Conservation (phyloP, 2,329 filamentous ascomycete species). For the Alternaria incomplexa region DNA sequence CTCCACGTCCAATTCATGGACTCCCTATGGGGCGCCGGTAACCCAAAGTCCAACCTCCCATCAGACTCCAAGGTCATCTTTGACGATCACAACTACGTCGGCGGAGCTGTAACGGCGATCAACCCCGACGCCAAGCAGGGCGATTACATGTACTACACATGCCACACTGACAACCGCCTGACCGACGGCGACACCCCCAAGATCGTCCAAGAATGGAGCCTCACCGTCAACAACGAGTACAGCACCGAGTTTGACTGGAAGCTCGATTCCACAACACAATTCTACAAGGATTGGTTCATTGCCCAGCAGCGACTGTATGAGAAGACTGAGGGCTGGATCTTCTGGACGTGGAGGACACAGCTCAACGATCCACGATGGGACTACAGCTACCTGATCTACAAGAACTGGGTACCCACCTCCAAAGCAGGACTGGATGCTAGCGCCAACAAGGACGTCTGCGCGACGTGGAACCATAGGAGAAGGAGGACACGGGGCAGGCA, state of each 20-base stretch:
- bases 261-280: slow-evolving; percentile 46
- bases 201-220: slow-evolving; percentile 66
- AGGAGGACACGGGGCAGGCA: neutral
- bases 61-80: slow-evolving; percentile 56
- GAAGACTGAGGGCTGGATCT: slow-evolving; percentile 62
- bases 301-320: slow-evolving; percentile 65
- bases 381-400: slow-evolving; percentile 44
- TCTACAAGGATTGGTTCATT: slow-evolving; percentile 64
- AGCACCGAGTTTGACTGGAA: slow-evolving; percentile 52
- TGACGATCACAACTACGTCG: slow-evolving; percentile 66
- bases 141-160: slow-evolving; percentile 59
- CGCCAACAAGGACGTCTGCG: neutral
- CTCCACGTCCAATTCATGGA: slow-evolving; percentile 64
- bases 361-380: slow-evolving; percentile 59
- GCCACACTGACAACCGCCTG: slow-evolving; percentile 52
- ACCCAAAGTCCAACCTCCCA: slow-evolving; percentile 57
- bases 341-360: slow-evolving; percentile 66
- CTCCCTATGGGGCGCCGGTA: slow-evolving; percentile 61
- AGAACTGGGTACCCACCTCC: slow-evolving; percentile 9
- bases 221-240: slow-evolving; percentile 59
- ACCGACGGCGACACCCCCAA: slow-evolving; percentile 50
- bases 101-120: slow-evolving; percentile 46
- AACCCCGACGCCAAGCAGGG: slow-evolving; percentile 48
- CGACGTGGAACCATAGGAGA: slow-evolving; percentile 4
- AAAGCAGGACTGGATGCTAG: slow-evolving; percentile 7